phyloP scores from a whole-genome alignment of 1,139 yeast genomes.

The Sugiyamaella neomexicana region DNA sequence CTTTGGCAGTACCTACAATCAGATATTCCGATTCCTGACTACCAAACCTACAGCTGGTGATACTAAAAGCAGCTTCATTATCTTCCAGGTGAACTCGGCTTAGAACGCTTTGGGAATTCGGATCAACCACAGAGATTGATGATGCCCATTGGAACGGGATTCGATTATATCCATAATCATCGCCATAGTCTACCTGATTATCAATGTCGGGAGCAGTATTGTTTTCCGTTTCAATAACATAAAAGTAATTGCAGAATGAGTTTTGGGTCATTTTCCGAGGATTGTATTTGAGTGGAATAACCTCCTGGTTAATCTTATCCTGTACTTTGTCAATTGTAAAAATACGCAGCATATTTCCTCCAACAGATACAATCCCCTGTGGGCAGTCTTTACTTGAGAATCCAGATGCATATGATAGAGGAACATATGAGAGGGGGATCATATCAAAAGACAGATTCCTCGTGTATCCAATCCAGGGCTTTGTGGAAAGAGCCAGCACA shows the following conservation, averaged over 20 bases:
- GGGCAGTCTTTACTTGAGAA: slow-evolving; percentile 66
- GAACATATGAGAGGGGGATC: slow-evolving; percentile 37
- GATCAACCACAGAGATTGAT: slow-evolving; percentile 54
- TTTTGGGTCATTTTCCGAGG: slow-evolving; percentile 51
- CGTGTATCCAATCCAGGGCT: slow-evolving; percentile 46
- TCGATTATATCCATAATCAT: slow-evolving; percentile 10
- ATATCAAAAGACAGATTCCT: slow-evolving; percentile 32
- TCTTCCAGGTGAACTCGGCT: slow-evolving; percentile 47
- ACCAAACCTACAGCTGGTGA: slow-evolving; percentile 43
- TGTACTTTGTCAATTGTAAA: slow-evolving; percentile 58
- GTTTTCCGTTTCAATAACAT: slow-evolving; percentile 52
- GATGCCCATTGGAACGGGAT: slow-evolving; percentile 48
- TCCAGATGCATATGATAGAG: slow-evolving; percentile 47
- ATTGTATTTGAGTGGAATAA: slow-evolving; percentile 50
- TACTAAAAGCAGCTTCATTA: slow-evolving; percentile 48
- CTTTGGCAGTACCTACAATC: slow-evolving; percentile 51
- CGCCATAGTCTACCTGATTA: slow-evolving; percentile 1
- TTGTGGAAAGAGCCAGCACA: slow-evolving; percentile 44
- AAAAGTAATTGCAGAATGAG: slow-evolving; percentile 36
- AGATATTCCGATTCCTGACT: slow-evolving; percentile 44
- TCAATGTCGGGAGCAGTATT: slow-evolving; percentile 5
- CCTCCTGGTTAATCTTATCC: slow-evolving; percentile 50
- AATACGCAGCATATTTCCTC: slow-evolving; percentile 54
- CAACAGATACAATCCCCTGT: slow-evolving; percentile 62
- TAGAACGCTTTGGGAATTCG: slow-evolving; percentile 41